phyloP scores from a whole-genome alignment of 306 rosid species.

The Castanea mollissima region DNA sequence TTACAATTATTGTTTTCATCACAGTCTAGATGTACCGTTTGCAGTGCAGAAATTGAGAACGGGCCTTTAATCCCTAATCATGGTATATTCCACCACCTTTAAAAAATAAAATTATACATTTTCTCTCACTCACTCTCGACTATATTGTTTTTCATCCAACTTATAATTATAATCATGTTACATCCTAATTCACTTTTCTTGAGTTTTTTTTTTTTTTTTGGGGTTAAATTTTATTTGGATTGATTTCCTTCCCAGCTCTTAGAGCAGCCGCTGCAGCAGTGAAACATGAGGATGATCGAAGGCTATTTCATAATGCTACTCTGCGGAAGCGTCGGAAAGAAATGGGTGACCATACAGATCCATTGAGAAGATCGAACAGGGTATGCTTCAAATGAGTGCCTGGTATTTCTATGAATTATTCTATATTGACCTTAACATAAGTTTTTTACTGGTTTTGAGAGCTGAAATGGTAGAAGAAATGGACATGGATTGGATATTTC shows the following conservation, averaged over 20 bases:
- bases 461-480: neutral
- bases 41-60: conserved; percentile 76
- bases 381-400: conserved; percentile 38
- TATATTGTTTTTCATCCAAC: conserved; percentile 14
- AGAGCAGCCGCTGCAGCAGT: conserved; percentile 97
- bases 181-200: neutral
- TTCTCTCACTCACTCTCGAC: neutral
- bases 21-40: conserved; percentile 91
- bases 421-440: conserved; percentile 18
- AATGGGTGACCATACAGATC: conserved; percentile 77
- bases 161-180: conserved; percentile 6
- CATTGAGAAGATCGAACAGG: conserved; percentile 76
- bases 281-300: conserved; percentile 83
- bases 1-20: conserved; percentile 48
- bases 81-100: conserved; percentile 49
- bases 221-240: conserved; percentile 8
- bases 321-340: conserved; percentile 93
- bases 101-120: neutral
- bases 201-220: neutral
- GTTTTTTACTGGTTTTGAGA: neutral
- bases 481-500: neutral
- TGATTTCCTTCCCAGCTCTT: conserved; percentile 61
- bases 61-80: conserved; percentile 76
- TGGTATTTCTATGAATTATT: neutral
- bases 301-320: conserved; percentile 89